These are phyloP conservation scores for Acidomyces sp. DNA, from an alignment of 495 filamentous ascomycete species.

Conservation along the genomic window DNA sequence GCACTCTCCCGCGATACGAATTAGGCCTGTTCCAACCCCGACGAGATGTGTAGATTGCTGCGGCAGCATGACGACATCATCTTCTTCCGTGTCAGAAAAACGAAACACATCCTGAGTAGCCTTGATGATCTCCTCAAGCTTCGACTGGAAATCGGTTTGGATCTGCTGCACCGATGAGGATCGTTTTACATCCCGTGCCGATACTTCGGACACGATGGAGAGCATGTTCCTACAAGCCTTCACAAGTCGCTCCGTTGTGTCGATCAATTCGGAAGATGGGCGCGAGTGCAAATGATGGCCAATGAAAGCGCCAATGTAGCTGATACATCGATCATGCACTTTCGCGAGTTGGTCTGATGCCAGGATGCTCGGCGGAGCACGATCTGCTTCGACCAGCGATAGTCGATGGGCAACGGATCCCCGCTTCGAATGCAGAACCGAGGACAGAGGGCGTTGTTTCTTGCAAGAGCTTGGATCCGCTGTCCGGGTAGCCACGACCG, in stretches of 20 bases:
- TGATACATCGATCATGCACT: slow-evolving; percentile 76
- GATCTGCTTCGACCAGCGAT: slow-evolving; percentile 27
- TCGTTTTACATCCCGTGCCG: slow-evolving; percentile 56
- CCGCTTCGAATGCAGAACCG: background rate
- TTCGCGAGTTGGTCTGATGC: slow-evolving; percentile 55
- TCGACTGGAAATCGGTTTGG: slow-evolving; percentile 65
- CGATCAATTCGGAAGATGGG: slow-evolving; percentile 66
- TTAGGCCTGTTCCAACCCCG: slow-evolving; percentile 74
- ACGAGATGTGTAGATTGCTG: slow-evolving; percentile 68
- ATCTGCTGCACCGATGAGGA: slow-evolving; percentile 52
- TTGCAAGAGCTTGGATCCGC: too few species aligned
- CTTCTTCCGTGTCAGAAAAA: slow-evolving; percentile 45
- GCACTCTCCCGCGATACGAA: slow-evolving; percentile 81
- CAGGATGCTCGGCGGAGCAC: slow-evolving; percentile 21
- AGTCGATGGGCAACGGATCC: slow-evolving; percentile 32
- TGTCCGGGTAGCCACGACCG: too few species aligned
- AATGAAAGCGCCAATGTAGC: slow-evolving; percentile 80
- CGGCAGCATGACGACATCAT: slow-evolving; percentile 63
- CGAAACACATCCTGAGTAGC: slow-evolving; percentile 67
- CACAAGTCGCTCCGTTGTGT: slow-evolving; percentile 65
- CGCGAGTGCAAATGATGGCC: slow-evolving; percentile 73
- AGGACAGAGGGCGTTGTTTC: too few species aligned
- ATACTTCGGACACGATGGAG: slow-evolving; percentile 70
- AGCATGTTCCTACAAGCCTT: slow-evolving; percentile 66
- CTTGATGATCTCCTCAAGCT: slow-evolving; percentile 63